These are phyloP conservation scores for Sphaerulina vaccinii DNA, from an alignment of 2,329 filamentous ascomycete species.

Conservation along the genomic window DNA sequence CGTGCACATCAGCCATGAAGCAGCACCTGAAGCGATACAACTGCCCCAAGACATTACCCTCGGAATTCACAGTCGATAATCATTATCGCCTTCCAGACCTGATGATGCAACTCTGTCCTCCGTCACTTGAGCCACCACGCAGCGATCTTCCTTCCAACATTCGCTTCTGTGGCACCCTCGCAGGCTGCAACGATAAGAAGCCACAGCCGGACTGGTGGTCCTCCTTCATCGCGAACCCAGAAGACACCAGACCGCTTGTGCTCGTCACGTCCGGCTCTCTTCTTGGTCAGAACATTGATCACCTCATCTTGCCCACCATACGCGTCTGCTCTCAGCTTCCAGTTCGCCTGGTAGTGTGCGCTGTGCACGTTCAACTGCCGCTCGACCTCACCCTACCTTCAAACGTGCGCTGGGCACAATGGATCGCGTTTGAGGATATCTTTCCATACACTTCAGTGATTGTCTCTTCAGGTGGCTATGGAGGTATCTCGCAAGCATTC, in stretches of 20 bases:
- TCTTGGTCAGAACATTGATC: constrained; percentile 37
- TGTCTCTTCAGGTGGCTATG: constrained; percentile 52
- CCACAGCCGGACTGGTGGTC: constrained; percentile 49
- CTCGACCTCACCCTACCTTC: constrained; percentile 36
- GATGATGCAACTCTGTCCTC: constrained; percentile 39
- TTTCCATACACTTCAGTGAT: constrained; percentile 46
- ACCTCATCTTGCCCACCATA: constrained; percentile 50
- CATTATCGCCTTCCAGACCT: constrained; percentile 22
- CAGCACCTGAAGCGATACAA: constrained; percentile 10
- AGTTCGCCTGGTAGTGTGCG: constrained; percentile 44
- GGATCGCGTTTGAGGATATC: constrained; percentile 50
- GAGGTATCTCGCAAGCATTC: constrained; percentile 46
- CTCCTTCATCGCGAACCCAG: constrained; percentile 42
- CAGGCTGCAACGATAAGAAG: constrained; percentile 20
- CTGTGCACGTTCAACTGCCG: constrained; percentile 36
- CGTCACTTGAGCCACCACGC: constrained; percentile 40
- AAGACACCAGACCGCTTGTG: constrained; percentile 43
- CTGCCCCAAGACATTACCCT: constrained; percentile 3
- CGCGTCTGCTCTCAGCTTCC: constrained; percentile 43
- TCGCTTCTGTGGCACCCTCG: constrained; percentile 45
- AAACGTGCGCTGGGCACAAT: constrained; percentile 50
- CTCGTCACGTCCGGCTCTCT: constrained; percentile 52
- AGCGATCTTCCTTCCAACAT: constrained; percentile 42
- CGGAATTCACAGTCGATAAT: constrained; percentile 16
- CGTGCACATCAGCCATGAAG: constrained; percentile 28